phyloP scores from a whole-genome alignment of 768 basidiomycete genomes.

The Aureoboletus auriporus region DNA sequence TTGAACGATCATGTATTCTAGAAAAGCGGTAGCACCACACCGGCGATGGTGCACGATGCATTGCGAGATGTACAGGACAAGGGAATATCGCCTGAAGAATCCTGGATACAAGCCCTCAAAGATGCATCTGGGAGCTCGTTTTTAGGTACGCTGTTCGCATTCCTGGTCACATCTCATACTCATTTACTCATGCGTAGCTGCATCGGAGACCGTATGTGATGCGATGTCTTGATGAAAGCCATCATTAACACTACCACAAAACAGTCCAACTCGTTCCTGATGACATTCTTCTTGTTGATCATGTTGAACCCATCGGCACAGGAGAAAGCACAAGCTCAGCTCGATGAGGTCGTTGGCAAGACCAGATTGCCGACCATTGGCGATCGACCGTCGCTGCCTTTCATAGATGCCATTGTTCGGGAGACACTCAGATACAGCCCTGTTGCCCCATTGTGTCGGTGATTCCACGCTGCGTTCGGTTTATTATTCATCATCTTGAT shows the following conservation, averaged over 20 bases:
- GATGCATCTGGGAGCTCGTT: not conserved
- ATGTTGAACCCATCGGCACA: not conserved
- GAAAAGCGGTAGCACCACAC: not conserved
- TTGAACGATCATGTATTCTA: not conserved
- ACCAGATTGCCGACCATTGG: not conserved
- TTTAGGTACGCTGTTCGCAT: not conserved
- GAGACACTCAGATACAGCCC: not conserved
- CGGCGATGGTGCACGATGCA: slow-evolving; percentile 4
- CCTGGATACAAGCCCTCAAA: not conserved
- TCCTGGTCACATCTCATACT: not conserved
- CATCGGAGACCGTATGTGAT: not conserved
- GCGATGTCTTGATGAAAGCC: not conserved
- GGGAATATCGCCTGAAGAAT: not conserved
- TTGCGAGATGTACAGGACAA: not conserved
- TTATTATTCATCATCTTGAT: too few relatives aligned
- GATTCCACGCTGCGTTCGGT: too few relatives aligned
- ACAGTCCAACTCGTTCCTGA: not conserved
- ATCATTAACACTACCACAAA: not conserved
- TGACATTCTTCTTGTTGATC: not conserved
- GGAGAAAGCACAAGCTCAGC: not conserved
- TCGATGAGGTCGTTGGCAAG: not conserved
- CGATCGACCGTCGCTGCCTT: not conserved
- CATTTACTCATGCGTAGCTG: not conserved
- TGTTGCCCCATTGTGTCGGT: not conserved
- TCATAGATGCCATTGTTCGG: not conserved